Evolutionary conservation across 2,329 filamentous ascomycete genomes (phyloP).

Genomic region (Oidium heveae): DNA sequence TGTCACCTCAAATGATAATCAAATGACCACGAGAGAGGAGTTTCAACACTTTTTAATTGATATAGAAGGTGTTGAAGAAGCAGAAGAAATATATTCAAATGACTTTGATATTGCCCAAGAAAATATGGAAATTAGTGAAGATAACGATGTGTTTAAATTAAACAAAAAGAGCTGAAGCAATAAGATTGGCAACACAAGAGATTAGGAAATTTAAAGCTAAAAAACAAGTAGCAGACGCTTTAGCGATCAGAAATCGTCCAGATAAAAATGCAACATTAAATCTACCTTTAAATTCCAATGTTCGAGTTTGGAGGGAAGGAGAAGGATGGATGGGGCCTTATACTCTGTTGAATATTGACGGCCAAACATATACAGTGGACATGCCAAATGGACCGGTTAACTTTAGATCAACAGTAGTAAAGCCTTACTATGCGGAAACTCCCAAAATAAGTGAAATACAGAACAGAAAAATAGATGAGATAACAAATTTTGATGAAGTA

Average conservation of each 20-base stretch:
- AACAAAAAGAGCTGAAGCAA: background rate
- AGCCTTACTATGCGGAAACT: background rate
- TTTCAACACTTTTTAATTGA: background rate
- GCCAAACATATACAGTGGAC: background rate
- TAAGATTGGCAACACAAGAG: constrained; percentile 2
- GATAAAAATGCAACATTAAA: background rate
- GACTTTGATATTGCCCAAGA: no score
- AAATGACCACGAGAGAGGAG: background rate
- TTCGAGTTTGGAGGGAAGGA: constrained; percentile 2
- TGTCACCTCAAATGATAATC: background rate
- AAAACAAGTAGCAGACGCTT: constrained; percentile 1
- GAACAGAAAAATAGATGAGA: no score
- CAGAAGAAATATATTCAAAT: no score
- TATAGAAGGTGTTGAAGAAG: background rate
- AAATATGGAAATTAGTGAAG: no score
- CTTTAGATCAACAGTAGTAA: background rate
- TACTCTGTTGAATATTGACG: background rate
- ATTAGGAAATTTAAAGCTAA: constrained; percentile 1
- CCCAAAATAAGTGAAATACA: no score
- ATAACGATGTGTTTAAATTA: no score
- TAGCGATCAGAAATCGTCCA: constrained; percentile 1
- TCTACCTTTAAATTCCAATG: background rate
- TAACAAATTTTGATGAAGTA: no score
- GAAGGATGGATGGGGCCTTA: background rate
- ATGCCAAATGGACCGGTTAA: background rate